Conservation (phyloP, 208 protist genomes). For the Wallacemonas collosoma region DNA sequence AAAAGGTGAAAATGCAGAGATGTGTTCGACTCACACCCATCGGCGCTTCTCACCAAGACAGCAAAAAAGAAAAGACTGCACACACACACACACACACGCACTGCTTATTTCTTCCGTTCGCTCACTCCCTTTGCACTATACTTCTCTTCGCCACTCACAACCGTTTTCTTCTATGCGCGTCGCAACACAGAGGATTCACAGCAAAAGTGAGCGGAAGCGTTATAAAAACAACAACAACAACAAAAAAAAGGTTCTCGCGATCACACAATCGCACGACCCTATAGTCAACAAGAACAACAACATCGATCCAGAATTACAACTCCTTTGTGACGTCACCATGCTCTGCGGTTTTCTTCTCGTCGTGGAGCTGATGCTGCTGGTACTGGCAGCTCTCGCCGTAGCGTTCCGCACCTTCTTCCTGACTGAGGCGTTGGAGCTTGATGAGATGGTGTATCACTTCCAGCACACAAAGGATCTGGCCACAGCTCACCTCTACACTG, state of each 20-base stretch:
- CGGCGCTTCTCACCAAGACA: not conserved
- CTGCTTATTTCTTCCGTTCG: not conserved
- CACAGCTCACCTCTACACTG: not conserved
- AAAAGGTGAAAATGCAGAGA: no score
- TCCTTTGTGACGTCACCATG: not conserved
- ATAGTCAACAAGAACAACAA: no score
- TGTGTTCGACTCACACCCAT: no score
- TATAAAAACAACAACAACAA: no score
- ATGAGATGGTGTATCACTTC: conserved; percentile 2
- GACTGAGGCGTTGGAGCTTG: not conserved
- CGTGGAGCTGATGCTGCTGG: not conserved
- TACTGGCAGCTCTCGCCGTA: not conserved
- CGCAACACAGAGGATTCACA: no score
- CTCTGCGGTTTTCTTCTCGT: not conserved
- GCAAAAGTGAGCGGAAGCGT: no score
- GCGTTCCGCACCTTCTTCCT: not conserved
- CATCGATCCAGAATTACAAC: no score
- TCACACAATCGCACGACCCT: no score
- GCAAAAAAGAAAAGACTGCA: conserved; percentile 3
- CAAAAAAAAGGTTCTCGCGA: no score
- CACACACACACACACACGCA: not conserved
- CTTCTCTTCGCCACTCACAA: not conserved
- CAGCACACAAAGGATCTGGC: not conserved
- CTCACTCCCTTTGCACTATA: no score
- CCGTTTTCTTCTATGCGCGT: no score